Conservation (phyloP, 2,329 filamentous ascomycete species). For the Lachnellula arida region DNA sequence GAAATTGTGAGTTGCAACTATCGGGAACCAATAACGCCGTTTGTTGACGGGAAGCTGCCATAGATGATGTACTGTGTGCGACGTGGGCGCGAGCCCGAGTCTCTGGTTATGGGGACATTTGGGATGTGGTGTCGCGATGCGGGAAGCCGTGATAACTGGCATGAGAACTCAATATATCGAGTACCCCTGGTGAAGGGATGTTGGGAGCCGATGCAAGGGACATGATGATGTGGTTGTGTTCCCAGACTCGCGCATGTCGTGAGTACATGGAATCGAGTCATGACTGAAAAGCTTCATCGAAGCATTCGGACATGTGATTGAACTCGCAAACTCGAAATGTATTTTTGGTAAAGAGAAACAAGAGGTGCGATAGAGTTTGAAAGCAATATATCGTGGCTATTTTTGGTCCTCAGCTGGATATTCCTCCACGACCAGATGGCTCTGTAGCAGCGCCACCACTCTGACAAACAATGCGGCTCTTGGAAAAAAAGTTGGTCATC, state of each 20-base stretch:
- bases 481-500: background rate
- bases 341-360: too few relatives aligned
- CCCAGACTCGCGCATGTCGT: background rate
- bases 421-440: background rate
- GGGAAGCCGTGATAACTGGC: background rate
- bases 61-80: background rate
- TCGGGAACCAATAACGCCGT: too few relatives aligned
- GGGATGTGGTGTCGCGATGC: background rate
- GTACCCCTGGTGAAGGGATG: background rate
- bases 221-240: background rate
- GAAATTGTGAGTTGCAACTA: background rate
- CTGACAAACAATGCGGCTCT: slow-evolving; percentile 9
- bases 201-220: background rate
- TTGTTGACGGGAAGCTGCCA: background rate
- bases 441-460: background rate
- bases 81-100: background rate
- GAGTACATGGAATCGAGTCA: background rate
- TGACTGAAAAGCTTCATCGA: background rate
- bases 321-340: background rate
- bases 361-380: too few relatives aligned
- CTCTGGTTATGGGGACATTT: background rate
- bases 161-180: background rate
- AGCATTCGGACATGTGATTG: background rate
- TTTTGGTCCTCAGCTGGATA: background rate
- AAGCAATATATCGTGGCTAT: background rate